phyloP scores from a whole-genome alignment of 257 asterid species.

The Lavandula angustifolia region DNA sequence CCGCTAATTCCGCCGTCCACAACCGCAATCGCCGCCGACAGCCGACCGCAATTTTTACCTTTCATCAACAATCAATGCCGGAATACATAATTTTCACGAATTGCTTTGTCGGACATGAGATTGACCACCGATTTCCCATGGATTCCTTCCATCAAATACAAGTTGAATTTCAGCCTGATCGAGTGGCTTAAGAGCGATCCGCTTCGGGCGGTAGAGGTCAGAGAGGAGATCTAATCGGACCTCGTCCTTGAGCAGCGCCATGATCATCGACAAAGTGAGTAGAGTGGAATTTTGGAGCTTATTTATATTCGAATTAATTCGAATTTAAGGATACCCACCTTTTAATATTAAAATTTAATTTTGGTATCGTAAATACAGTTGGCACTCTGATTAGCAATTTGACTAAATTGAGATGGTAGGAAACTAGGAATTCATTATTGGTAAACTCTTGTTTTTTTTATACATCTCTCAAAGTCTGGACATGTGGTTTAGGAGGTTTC shows the following conservation, averaged over 20 bases:
- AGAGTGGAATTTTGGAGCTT: conserved; percentile 43
- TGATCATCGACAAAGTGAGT: conserved; percentile 39
- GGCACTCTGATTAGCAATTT: conserved; percentile 1
- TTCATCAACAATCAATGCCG: too few species aligned
- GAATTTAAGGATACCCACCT: too few species aligned
- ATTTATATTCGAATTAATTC: too few species aligned
- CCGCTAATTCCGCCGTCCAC: too few species aligned
- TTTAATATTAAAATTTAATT: too few species aligned
- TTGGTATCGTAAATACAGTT: not conserved
- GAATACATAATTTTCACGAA: conserved; percentile 30
- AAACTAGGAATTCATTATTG: not conserved
- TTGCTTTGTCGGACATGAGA: conserved; percentile 48
- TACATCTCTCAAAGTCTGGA: not conserved
- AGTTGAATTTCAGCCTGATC: too few species aligned
- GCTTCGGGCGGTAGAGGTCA: conserved; percentile 49
- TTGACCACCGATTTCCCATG: conserved; percentile 43
- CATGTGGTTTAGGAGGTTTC: conserved; percentile 7
- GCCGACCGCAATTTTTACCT: too few species aligned
- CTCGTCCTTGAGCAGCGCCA: conserved; percentile 80
- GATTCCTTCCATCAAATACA: not conserved
- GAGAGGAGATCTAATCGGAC: conserved; percentile 58
- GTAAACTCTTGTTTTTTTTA: not conserved
- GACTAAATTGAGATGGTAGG: not conserved
- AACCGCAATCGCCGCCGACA: too few species aligned
- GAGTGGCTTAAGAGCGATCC: conserved; percentile 31